Base-by-base conservation (phyloP, 2,329 filamentous ascomycete species). In the Exserohilum rostratum region DNA sequence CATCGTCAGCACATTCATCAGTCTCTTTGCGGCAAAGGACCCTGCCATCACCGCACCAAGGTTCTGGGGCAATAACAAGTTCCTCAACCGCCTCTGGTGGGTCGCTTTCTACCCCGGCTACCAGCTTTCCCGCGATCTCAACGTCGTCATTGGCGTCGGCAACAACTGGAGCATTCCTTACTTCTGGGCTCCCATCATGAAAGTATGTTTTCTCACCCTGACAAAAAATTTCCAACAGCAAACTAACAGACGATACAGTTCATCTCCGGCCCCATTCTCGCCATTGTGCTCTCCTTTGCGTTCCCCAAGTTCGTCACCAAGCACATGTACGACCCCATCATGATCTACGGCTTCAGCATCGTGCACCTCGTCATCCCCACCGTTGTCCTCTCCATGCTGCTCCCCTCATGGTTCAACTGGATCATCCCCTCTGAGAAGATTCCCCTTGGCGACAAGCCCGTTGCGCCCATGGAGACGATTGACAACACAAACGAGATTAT, bases 41-140 rank as follows among this genome's bases (percentile, higher is more conserved):
- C 80, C 82, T 0, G 71, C 76, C 31, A 65, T 69, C 2, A 61
- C 63, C 2, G 76, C 77, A 0, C 71, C 78, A 0, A 67, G 69
- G 9, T 76, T 78, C 55, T 82, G 77, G 65, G 66, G 5, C 67
- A 64, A n/a, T 73, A 50, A 13, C 29, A 20, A 18, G 13, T 35
- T 43, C 20, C 1, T 50, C 13, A 50, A 38, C 22, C 47, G 47
- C 1, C 33, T 82, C 40, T 84, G 80, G 78, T 47, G 37, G 50
- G 15, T 83, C 9, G 71, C 72, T 0, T 80, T 83, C 58, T 84
- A 84, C 68, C 83, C 81, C 15, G 82, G 81, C 43, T 79, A 83
- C 57, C 82, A 84, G 71, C 76, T 84, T 13, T 74, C 78, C n/a
- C 76, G 75, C n/a, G 82, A 84, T 57, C 75, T 83, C 35, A 84